Conservation (phyloP, 2,329 filamentous ascomycete genomes). For the Westerdykella ornata region DNA sequence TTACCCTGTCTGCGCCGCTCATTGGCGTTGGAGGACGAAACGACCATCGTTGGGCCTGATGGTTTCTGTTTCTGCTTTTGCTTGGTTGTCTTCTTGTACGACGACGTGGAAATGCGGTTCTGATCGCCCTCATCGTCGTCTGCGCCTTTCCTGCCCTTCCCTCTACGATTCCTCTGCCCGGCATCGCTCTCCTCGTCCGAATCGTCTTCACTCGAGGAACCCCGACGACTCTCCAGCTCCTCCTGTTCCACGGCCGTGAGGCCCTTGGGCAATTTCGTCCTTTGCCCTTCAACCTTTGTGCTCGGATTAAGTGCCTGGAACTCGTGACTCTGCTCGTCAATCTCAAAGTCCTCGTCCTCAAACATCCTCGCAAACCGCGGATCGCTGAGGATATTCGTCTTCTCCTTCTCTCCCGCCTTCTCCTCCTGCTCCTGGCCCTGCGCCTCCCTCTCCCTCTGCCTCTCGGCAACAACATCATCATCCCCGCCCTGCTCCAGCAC, state of each 20-base stretch:
- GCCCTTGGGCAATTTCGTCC: slow-evolving; percentile 42
- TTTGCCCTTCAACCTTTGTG: slow-evolving; percentile 40
- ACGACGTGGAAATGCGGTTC: slow-evolving; percentile 55
- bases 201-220: slow-evolving; percentile 30
- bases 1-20: slow-evolving; percentile 41
- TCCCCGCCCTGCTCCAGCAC: slow-evolving; percentile 56
- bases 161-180: slow-evolving; percentile 26
- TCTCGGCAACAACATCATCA: slow-evolving; percentile 34
- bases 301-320: slow-evolving; percentile 87
- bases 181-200: slow-evolving; percentile 23
- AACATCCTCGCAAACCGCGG: slow-evolving; percentile 83
- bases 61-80: slow-evolving; percentile 31
- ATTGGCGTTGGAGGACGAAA: slow-evolving; percentile 41
- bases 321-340: slow-evolving; percentile 83
- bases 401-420: slow-evolving; percentile 29
- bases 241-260: slow-evolving; percentile 57
- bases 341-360: slow-evolving; percentile 84
- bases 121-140: slow-evolving; percentile 25
- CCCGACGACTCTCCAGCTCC: slow-evolving; percentile 41
- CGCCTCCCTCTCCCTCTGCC: slow-evolving; percentile 27
- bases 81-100: slow-evolving; percentile 54
- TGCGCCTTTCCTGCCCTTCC: background rate
- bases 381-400: slow-evolving; percentile 65
- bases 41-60: slow-evolving; percentile 8
- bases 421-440: slow-evolving; percentile 34